Conservation (phyloP, 1,284 basidiomycete genomes). For the Malassezia dermatis region DNA sequence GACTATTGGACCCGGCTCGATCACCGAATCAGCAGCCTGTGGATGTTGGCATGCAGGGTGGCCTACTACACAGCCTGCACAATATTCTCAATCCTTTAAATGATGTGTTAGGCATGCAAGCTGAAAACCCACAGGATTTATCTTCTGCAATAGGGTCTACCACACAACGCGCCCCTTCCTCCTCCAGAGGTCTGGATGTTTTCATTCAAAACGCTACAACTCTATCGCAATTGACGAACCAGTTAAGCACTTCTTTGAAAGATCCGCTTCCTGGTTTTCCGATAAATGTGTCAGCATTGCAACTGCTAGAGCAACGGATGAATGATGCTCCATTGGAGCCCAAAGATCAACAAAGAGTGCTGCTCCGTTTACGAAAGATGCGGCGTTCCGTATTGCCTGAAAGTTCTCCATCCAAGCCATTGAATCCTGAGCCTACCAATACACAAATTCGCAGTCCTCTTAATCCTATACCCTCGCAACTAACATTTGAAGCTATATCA, state of each 20-base stretch:
- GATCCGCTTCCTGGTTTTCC: background rate
- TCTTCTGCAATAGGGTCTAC: background rate
- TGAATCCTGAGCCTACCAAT: background rate
- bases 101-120: background rate
- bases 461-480: background rate
- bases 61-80: constrained; percentile 8
- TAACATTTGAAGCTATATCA: background rate
- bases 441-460: background rate
- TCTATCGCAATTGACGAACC: background rate
- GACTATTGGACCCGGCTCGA: background rate
- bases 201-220: constrained; percentile 2
- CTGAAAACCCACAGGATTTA: background rate
- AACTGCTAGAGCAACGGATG: background rate
- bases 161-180: background rate
- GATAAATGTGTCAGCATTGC: background rate
- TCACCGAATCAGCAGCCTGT: background rate
- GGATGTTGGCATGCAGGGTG: constrained; percentile 2
- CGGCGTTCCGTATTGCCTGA: background rate
- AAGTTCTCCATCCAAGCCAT: background rate
- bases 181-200: background rate
- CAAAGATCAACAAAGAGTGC: background rate
- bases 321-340: background rate
- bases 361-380: constrained; percentile 10
- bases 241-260: background rate
- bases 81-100: constrained; percentile 10